Conservation (phyloP, 331 rosid genomes). For the Cydonia oblonga region DNA sequence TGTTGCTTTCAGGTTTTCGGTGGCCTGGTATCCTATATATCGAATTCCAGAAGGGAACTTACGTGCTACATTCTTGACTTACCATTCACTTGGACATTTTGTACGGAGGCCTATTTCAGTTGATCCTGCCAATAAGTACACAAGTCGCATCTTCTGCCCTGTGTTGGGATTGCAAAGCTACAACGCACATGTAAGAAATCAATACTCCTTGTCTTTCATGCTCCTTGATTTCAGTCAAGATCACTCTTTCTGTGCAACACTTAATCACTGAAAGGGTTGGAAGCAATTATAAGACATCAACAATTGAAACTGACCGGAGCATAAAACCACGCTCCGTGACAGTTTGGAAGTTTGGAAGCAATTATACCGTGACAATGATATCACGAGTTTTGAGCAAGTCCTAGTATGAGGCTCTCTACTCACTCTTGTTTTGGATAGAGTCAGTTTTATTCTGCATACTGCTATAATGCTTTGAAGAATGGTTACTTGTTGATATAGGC, state of each 20-base stretch:
- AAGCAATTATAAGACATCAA: background rate
- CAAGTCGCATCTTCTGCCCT: background rate
- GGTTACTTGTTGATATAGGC: background rate
- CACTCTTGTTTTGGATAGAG: background rate
- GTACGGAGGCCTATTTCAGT: background rate
- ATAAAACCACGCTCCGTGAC: background rate
- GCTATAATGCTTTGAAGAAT: background rate
- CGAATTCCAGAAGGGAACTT: conserved; percentile 6
- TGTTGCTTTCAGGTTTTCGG: conserved; percentile 7
- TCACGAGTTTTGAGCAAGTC: background rate
- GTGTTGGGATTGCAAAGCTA: conserved; percentile 8
- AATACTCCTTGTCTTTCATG: background rate
- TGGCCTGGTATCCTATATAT: conserved; percentile 9
- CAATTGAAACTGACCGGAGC: background rate
- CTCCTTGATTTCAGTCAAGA: background rate
- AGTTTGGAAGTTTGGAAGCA: no score
- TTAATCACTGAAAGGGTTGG: background rate
- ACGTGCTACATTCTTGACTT: conserved; percentile 6
- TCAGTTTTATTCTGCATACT: background rate
- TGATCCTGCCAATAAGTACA: background rate
- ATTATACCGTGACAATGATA: background rate
- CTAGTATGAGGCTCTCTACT: background rate
- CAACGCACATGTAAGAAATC: conserved; percentile 2
- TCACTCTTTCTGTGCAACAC: background rate
- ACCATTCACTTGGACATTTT: conserved; percentile 14